Percentiles rank a stretch among this genome's conserved stretches.
phyloP scores from a whole-genome alignment of 805 yeast species.

The Spathaspora girioi region DNA sequence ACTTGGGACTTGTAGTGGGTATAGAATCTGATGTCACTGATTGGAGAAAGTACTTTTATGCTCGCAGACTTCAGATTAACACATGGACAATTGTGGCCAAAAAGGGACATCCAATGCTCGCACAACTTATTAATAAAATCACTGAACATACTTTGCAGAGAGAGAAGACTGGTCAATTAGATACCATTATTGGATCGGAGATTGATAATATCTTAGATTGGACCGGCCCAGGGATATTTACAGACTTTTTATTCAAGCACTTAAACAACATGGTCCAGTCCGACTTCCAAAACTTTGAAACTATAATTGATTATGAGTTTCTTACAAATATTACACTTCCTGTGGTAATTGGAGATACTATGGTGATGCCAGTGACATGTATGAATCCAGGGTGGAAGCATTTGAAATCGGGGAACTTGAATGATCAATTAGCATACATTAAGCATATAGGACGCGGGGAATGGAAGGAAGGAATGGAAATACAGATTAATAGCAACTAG shows the following conservation, averaged over 20 bases:
- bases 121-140: conserved; percentile 75
- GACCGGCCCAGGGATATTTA: conserved; percentile 97
- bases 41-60: conserved; percentile 84
- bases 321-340: too few species aligned
- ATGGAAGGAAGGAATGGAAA: too few species aligned
- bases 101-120: conserved; percentile 84
- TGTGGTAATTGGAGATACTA: too few species aligned
- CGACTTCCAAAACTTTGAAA: conserved; percentile 15
- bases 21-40: conserved; percentile 96
- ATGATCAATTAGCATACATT: too few species aligned
- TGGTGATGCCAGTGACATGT: too few species aligned
- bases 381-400: too few species aligned
- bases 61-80: conserved; percentile 89
- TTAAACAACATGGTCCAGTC: conserved; percentile 28
- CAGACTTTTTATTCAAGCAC: conserved; percentile 80
- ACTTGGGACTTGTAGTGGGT: conserved; percentile 86
- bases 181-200: conserved; percentile 41
- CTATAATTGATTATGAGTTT: conserved; percentile 16
- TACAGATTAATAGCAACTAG: too few species aligned
- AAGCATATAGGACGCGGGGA: too few species aligned
- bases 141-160: conserved; percentile 69
- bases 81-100: conserved; percentile 95
- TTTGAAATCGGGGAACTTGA: too few species aligned
- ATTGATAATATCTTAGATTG: conserved; percentile 65
- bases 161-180: conserved; percentile 41